Evolutionary conservation across 352 stramenopile species (phyloP).

Genomic region (Phytophthora melonis): DNA sequence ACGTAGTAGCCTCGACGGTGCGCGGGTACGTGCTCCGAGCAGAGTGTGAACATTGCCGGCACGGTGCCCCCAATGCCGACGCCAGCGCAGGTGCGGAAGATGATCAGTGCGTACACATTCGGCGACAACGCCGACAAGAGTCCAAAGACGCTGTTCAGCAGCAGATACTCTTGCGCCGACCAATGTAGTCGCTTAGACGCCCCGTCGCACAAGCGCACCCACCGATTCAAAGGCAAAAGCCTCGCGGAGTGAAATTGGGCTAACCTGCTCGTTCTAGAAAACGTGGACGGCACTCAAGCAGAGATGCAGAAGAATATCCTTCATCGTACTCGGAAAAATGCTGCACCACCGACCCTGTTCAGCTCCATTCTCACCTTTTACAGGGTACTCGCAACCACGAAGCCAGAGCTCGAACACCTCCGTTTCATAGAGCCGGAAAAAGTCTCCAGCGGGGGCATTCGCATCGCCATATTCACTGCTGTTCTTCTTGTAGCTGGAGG

Average conservation of each 20-base stretch:
- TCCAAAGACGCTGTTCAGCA: conserved; percentile 83
- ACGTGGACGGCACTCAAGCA: no score
- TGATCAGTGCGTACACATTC: conserved; percentile 71
- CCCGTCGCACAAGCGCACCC: no score
- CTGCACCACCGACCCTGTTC: not conserved
- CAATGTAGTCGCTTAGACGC: conserved; percentile 84
- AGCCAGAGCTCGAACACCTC: not conserved
- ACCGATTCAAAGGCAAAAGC: not conserved
- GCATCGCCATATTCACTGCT: not conserved
- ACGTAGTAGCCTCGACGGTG: no score
- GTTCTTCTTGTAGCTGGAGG: not conserved
- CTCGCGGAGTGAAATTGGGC: not conserved
- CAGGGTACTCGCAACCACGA: not conserved
- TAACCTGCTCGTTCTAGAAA: not conserved
- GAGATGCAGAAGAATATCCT: not conserved
- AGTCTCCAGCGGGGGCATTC: not conserved
- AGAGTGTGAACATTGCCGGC: no score
- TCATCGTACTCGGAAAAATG: not conserved
- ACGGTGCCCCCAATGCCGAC: no score
- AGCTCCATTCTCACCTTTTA: not conserved
- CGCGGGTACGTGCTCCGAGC: no score
- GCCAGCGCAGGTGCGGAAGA: conserved; percentile 66
- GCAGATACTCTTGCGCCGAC: conserved; percentile 77
- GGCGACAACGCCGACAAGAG: conserved; percentile 78
- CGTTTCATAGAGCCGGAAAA: not conserved